Evolutionary conservation across 306 rosid genomes (phyloP).

Genomic region (Prunus mira): DNA sequence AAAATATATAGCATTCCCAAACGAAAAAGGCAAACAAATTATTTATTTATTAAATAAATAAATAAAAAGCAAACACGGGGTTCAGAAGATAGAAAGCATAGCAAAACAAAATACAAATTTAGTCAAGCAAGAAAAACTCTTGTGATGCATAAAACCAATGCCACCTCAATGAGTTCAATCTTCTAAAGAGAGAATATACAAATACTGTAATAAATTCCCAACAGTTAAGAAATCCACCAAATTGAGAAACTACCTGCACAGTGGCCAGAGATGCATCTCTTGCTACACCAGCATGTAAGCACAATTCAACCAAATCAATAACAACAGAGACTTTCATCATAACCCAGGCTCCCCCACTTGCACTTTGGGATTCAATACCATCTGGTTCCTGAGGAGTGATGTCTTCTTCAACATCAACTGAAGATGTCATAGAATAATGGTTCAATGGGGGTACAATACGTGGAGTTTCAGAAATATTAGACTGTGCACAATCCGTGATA

Average conservation of each 20-base stretch:
- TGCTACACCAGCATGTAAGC: conserved; percentile 64
- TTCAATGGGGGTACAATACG: conserved; percentile 54
- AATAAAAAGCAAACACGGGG: neutral
- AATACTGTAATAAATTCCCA: neutral
- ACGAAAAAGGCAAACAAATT: neutral
- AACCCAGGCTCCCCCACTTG: conserved; percentile 43
- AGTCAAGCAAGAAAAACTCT: neutral
- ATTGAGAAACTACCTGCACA: conserved; percentile 56
- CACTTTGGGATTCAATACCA: conserved; percentile 40
- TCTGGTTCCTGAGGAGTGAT: conserved; percentile 30
- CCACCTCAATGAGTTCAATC: neutral
- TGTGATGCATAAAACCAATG: neutral
- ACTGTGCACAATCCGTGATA: conserved; percentile 81
- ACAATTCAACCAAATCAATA: conserved; percentile 69
- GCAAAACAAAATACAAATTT: neutral
- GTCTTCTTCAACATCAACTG: conserved; percentile 39
- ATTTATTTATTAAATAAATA: too few species aligned
- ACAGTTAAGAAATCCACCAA: neutral
- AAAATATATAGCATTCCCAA: neutral
- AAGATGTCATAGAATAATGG: conserved; percentile 31
- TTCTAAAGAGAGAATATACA: neutral
- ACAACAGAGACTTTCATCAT: conserved; percentile 57
- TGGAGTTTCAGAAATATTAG: conserved; percentile 86
- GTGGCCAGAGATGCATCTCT: conserved; percentile 89
- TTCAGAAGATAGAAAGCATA: neutral